Percentiles rank a stretch among this genome's conserved stretches.
Conservation (phyloP, 805 yeast species). For the Candida silvatica region DNA sequence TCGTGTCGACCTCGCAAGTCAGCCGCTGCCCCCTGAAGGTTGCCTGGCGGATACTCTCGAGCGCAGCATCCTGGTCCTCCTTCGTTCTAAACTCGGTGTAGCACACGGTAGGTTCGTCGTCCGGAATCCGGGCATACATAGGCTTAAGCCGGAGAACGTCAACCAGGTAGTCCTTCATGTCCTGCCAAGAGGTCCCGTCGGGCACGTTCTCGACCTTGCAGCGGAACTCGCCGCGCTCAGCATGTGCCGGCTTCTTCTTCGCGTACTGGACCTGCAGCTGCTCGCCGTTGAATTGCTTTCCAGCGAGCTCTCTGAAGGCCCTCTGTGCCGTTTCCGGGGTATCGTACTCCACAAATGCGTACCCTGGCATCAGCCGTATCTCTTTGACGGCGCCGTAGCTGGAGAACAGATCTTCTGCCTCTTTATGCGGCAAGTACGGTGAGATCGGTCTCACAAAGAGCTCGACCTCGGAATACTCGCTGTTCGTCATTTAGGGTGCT, state of each 20-base stretch:
- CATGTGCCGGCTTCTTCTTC: conserved; percentile 39
- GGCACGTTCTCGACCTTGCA: conserved; percentile 63
- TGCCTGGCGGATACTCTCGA: conserved; percentile 62
- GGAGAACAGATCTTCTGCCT: conserved; percentile 60
- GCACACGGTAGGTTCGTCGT: conserved; percentile 36
- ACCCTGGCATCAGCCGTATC: conserved; percentile 69
- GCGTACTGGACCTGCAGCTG: conserved; percentile 45
- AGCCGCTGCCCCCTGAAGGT: conserved; percentile 58
- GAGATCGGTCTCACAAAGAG: conserved; percentile 31
- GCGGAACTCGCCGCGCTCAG: conserved; percentile 67
- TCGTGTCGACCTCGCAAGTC: conserved; percentile 70
- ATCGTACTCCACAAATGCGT: conserved; percentile 83
- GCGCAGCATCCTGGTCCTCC: conserved; percentile 69
- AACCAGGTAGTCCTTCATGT: conserved; percentile 81
- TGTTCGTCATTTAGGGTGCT: no score
- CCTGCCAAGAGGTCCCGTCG: conserved; percentile 79
- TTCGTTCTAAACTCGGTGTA: conserved; percentile 51
- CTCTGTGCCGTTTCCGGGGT: conserved; percentile 44
- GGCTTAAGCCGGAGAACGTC: conserved; percentile 60
- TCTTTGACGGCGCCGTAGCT: conserved; percentile 61
- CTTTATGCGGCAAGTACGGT: conserved; percentile 32
- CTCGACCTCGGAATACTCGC: conserved; percentile 28
- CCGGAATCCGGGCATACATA: conserved; percentile 47
- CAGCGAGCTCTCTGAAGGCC: conserved; percentile 39
- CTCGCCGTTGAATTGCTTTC: conserved; percentile 41